phyloP scores from a whole-genome alignment of 768 basidiomycete genomes.

The Tricholomella constricta region DNA sequence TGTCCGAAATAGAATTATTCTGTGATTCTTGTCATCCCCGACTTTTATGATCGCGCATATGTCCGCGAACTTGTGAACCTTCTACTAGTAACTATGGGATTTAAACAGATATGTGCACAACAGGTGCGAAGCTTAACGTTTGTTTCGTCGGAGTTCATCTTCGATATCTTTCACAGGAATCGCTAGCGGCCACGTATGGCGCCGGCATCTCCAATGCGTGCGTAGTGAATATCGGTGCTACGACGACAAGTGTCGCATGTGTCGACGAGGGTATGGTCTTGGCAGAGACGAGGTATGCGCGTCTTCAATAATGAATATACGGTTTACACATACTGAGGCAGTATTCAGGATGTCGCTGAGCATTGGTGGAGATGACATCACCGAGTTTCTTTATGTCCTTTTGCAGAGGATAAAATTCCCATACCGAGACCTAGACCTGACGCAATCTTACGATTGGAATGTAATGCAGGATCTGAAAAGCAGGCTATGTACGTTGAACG shows the following conservation, averaged over 20 bases:
- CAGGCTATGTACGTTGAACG: slow-evolving; percentile 80
- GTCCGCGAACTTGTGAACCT: slow-evolving; percentile 77
- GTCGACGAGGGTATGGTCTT: slow-evolving; percentile 93
- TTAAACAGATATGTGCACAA: slow-evolving; percentile 90
- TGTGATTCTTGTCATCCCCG: slow-evolving; percentile 87
- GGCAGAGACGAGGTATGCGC: slow-evolving; percentile 78
- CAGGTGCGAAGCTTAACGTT: slow-evolving; percentile 56
- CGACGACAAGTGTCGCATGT: slow-evolving; percentile 82
- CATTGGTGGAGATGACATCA: slow-evolving; percentile 95
- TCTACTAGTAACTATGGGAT: slow-evolving; percentile 78
- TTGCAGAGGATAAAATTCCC: slow-evolving; percentile 84
- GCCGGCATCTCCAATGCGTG: slow-evolving; percentile 95
- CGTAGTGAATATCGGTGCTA: slow-evolving; percentile 93
- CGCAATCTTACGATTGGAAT: slow-evolving; percentile 80
- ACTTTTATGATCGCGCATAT: slow-evolving; percentile 85
- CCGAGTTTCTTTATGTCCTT: slow-evolving; percentile 81
- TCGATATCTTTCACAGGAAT: slow-evolving; percentile 58
- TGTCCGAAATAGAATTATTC: slow-evolving; percentile 68
- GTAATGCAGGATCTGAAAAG: slow-evolving; percentile 92
- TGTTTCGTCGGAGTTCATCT: not conserved
- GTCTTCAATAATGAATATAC: not conserved
- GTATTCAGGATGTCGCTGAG: slow-evolving; percentile 68
- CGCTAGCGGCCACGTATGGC: slow-evolving; percentile 90
- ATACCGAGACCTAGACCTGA: slow-evolving; percentile 80
- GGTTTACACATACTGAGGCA: slow-evolving; percentile 3